A percentile compares a stretch with the other conserved stretches of the same genome.
Evolutionary conservation across 768 basidiomycete genomes (phyloP).

Genomic region (Leucosporidium creatinivorum): DNA sequence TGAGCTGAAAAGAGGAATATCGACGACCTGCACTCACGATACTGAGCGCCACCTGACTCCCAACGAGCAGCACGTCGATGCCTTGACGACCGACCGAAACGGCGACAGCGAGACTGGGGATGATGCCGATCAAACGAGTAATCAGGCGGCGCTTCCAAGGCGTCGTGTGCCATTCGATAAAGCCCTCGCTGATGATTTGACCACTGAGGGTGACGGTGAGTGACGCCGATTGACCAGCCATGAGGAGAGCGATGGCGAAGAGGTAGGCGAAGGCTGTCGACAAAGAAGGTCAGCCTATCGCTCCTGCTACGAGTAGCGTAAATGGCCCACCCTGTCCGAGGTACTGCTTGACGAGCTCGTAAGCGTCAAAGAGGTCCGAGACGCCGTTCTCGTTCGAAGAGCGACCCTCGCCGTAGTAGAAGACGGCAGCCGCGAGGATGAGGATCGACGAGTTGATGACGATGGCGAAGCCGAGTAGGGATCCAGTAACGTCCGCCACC

Average conservation of each 20-base stretch:
- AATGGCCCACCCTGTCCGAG: conserved; percentile 58
- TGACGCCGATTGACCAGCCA: conserved; percentile 80
- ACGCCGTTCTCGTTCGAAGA: conserved; percentile 5
- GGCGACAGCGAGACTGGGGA: conserved; percentile 75
- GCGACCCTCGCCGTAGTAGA: conserved; percentile 50
- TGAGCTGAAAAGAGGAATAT: conserved; percentile 71
- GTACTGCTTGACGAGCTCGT: conserved; percentile 58
- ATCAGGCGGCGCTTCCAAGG: conserved; percentile 61
- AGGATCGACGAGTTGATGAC: conserved; percentile 63
- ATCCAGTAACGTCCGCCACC: conserved; percentile 51
- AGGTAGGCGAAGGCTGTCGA: conserved; percentile 65
- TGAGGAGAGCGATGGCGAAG: conserved; percentile 78
- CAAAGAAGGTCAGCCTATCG: neutral
- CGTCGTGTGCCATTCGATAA: conserved; percentile 76
- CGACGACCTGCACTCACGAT: conserved; percentile 57
- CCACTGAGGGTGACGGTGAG: conserved; percentile 80
- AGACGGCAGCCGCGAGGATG: conserved; percentile 51
- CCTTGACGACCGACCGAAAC: conserved; percentile 61
- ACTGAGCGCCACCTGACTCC: conserved; percentile 73
- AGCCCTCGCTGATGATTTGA: conserved; percentile 84
- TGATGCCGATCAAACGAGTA: conserved; percentile 71
- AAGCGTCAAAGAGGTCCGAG: conserved; percentile 73
- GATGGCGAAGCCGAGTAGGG: conserved; percentile 73
- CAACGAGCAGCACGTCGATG: conserved; percentile 70
- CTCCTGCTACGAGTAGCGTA: neutral